A percentile compares a stretch with the other conserved stretches of the same genome.
phyloP scores from a whole-genome alignment of 2,329 filamentous ascomycete species.

The Hypocreales sp. region DNA sequence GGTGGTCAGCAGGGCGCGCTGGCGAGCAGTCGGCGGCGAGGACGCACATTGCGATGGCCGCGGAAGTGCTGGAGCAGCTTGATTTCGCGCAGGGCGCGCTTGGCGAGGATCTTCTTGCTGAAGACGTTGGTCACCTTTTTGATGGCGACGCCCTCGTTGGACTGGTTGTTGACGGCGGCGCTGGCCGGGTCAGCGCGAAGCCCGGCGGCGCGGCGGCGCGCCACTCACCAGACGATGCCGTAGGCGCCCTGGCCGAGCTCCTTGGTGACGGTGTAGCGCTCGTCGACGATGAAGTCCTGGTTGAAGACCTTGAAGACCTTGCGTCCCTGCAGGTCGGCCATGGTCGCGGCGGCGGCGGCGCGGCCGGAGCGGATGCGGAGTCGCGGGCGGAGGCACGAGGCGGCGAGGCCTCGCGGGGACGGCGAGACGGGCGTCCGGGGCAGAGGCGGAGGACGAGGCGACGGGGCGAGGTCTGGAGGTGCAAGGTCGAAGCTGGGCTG shows the following conservation, averaged over 20 bases:
- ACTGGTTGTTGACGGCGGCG: slow-evolving; percentile 82
- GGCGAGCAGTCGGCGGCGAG: too few species aligned
- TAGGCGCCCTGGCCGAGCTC: slow-evolving; percentile 97
- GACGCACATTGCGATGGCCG: slow-evolving; percentile 66
- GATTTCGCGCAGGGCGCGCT: slow-evolving; percentile 94
- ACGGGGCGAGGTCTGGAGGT: too few species aligned
- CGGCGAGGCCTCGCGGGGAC: too few species aligned
- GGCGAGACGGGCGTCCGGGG: too few species aligned
- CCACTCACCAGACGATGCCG: slow-evolving; percentile 82
- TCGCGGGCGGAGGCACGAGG: too few species aligned
- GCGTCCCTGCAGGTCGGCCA: slow-evolving; percentile 36
- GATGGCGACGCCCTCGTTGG: slow-evolving; percentile 87
- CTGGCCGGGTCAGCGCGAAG: slow-evolving; percentile 34
- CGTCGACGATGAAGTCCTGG: slow-evolving; percentile 97
- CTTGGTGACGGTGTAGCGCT: slow-evolving; percentile 97
- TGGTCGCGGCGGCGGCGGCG: too few species aligned
- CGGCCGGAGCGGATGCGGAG: too few species aligned
- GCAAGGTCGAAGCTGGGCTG: too few species aligned
- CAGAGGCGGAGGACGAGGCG: too few species aligned
- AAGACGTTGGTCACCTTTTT: slow-evolving; percentile 99
- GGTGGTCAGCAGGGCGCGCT: too few species aligned
- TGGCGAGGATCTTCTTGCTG: slow-evolving; percentile 98
- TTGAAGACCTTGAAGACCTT: slow-evolving; percentile 99
- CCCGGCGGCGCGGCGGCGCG: too few species aligned
- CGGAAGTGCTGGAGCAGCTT: slow-evolving; percentile 97